Conservation (phyloP, 495 filamentous ascomycete species). For the Cercophora sp. region DNA sequence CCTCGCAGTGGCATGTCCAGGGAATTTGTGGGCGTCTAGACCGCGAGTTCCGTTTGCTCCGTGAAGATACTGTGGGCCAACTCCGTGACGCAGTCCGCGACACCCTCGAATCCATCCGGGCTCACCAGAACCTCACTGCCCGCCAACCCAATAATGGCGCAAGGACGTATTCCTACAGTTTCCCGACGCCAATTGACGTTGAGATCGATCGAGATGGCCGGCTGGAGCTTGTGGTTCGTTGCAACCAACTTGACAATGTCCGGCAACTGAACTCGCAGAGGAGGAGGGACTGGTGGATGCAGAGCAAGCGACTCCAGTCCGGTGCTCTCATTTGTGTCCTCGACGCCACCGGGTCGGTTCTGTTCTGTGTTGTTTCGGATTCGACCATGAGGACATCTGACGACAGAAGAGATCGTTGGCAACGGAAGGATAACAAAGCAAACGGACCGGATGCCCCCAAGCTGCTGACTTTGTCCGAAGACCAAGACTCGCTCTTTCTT, state of each 20-base stretch:
- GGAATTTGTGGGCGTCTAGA: conserved; percentile 63
- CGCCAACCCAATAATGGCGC: conserved; percentile 16
- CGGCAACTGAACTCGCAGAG: conserved; percentile 27
- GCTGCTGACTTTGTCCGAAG: conserved; percentile 20
- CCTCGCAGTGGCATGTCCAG: conserved; percentile 47
- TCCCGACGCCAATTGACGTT: conserved; percentile 32
- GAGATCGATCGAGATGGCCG: conserved; percentile 47
- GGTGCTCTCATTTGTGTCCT: conserved; percentile 60
- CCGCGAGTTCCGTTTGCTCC: conserved; percentile 63
- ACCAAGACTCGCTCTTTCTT: conserved; percentile 24
- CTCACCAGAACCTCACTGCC: not conserved
- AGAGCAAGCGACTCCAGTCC: conserved; percentile 50
- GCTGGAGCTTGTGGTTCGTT: conserved; percentile 51
- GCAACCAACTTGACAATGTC: conserved; percentile 48
- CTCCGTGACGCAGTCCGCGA: conserved; percentile 53
- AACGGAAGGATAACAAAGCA: not conserved
- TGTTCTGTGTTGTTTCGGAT: conserved; percentile 55
- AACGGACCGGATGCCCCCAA: not conserved
- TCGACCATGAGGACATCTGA: conserved; percentile 19
- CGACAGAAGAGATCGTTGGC: not conserved
- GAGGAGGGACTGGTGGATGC: conserved; percentile 58
- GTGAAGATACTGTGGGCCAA: conserved; percentile 63
- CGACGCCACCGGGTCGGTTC: conserved; percentile 36
- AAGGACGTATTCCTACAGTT: conserved; percentile 39
- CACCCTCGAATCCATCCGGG: conserved; percentile 30